Conservation (phyloP, 2,329 filamentous ascomycete genomes). For the Fusarium scirpi region DNA sequence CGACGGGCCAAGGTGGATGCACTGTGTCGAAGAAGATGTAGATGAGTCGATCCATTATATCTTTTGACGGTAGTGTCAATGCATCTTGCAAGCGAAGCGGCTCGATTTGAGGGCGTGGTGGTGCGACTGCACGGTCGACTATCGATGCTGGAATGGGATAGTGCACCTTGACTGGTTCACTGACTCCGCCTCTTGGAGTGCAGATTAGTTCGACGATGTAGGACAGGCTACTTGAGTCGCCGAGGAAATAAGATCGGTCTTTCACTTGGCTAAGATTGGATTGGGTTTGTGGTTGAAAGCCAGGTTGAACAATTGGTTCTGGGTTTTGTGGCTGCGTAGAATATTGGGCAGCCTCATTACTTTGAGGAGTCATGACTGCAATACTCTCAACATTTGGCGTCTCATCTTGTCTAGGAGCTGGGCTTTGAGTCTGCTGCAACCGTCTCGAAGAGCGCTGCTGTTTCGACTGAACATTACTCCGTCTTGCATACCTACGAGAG, state of each 20-base stretch:
- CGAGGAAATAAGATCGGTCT: constrained; percentile 16
- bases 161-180: constrained; percentile 38
- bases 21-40: constrained; percentile 20
- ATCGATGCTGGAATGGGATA: constrained; percentile 39
- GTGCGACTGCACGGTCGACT: constrained; percentile 16
- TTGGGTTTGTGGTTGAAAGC: not conserved
- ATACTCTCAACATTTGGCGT: not conserved
- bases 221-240: constrained; percentile 34
- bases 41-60: constrained; percentile 28
- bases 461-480: not conserved
- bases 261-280: not conserved
- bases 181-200: constrained; percentile 20
- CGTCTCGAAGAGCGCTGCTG: constrained; percentile 12
- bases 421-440: not conserved
- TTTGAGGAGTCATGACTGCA: not conserved
- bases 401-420: not conserved
- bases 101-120: constrained; percentile 8
- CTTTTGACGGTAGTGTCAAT: not conserved
- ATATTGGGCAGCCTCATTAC: fast-evolving
- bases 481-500: constrained; percentile 5
- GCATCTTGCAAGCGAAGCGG: constrained; percentile 23
- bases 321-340: fast-evolving
- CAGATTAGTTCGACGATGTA: constrained; percentile 42
- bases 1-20: constrained; percentile 23
- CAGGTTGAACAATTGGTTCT: fast-evolving